These are phyloP conservation scores for Silene conica DNA, from an alignment of 148 eudicot species.

Conservation along the genomic window DNA sequence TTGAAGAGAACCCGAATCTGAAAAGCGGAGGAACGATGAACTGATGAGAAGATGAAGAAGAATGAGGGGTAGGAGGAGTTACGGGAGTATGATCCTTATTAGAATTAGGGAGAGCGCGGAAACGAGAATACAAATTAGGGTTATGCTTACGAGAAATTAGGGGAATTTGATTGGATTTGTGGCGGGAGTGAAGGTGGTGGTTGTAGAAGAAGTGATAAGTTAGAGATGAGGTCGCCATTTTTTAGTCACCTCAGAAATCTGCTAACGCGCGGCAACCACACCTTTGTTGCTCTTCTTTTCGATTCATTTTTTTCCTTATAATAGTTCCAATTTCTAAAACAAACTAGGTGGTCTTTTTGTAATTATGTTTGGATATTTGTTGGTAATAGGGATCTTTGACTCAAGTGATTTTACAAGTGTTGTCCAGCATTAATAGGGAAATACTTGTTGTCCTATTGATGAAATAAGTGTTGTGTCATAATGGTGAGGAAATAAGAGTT, in stretches of 20 bases:
- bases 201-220: constrained; percentile 4
- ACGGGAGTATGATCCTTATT: constrained; percentile 16
- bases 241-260: neutral
- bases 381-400: too few relatives aligned
- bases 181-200: constrained; percentile 15
- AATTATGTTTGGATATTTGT: too few relatives aligned
- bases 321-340: too few relatives aligned
- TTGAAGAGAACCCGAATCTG: constrained; percentile 31
- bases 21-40: constrained; percentile 23
- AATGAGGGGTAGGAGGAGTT: too few relatives aligned
- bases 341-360: too few relatives aligned
- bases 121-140: constrained; percentile 28
- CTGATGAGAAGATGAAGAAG: constrained; percentile 16
- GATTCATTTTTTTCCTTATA: too few relatives aligned
- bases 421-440: too few relatives aligned
- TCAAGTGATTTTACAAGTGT: too few relatives aligned
- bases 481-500: too few relatives aligned
- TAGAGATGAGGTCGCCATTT: constrained; percentile 13
- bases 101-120: constrained; percentile 34
- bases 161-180: neutral
- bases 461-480: too few relatives aligned
- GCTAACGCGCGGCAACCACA: constrained; percentile 17
- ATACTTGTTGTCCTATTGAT: too few relatives aligned
- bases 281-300: neutral
- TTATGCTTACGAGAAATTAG: constrained; percentile 10